Evolutionary conservation across 2,329 filamentous ascomycete species (phyloP), one percentile per base, ranked within the genome.

Genomic region (Furcasterigmium sp.): DNA sequence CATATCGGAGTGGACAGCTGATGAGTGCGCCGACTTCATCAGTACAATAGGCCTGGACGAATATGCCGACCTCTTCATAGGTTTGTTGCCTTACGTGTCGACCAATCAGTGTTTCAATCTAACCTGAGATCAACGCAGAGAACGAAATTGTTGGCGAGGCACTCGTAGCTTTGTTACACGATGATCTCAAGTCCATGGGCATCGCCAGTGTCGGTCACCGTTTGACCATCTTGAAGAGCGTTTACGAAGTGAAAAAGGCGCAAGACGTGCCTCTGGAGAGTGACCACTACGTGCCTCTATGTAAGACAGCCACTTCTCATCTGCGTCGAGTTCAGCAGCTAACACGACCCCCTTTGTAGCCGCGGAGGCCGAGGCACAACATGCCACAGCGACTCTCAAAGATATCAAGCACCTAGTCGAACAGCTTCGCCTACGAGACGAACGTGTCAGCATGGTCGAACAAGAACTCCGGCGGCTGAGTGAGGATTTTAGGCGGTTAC

Each of bases 81-180:
- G 90, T 95, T 70, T 57, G 83, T 75, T 41, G 32, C 11, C 32
- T 17, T 17, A 15, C 29, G 19, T 37, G 20, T 28, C 36, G 11
- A 15, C n/a, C 6, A 35, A 17, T 26, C n/a, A n/a, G n/a, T 26
- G 7, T 26, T 26, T 11, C 23, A 18, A 17, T 17, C 32, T 35
- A 15, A 35, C 32, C 8, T 35, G 32, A 9, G 14, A 6, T 17
- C 15, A 5, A 17, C 30, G 41, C 62, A 93, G 93, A 96, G 58
- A 95, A 98, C 60, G 90, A 89, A 51, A 94, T 98, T 54, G 85
- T 91, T 29, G 93, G 93, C 51, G 90, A 97, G 62, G 91, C 88
- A 41, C 72, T 98, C 49, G 81, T 95, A 45, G 88, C 88, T 32
- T 70, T 98, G 50, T 85, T 87, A 50, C 93, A 97, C 61, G 87